These are phyloP conservation scores for Boechera retrofracta DNA, from an alignment of 345 rosid species.

Conservation along the genomic window DNA sequence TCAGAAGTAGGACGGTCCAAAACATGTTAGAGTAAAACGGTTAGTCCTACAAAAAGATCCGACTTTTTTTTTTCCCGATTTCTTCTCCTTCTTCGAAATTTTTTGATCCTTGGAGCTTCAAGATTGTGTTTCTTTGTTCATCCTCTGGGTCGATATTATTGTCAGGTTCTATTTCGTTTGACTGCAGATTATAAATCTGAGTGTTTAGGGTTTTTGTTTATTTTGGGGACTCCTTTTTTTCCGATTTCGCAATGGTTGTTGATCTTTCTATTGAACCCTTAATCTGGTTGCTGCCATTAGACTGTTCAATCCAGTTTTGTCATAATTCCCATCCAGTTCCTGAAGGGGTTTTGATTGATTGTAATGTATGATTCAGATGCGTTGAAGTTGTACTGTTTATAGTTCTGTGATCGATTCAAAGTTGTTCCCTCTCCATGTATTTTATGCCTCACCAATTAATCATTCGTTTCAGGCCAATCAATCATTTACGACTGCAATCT, in stretches of 20 bases:
- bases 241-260: constrained; percentile 2
- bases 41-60: constrained; percentile 5
- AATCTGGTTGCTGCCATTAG: constrained; percentile 10
- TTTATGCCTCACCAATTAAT: background rate
- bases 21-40: background rate
- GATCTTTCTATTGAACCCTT: constrained; percentile 11
- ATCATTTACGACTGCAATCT: constrained; percentile 11
- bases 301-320: background rate
- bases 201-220: constrained; percentile 36
- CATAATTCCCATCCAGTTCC: background rate
- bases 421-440: background rate
- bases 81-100: constrained; percentile 3
- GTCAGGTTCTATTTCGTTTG: constrained; percentile 22
- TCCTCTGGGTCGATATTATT: background rate
- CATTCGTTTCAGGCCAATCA: constrained; percentile 37
- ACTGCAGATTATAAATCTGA: constrained; percentile 27
- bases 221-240: background rate
- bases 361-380: constrained; percentile 24
- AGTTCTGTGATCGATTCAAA: constrained; percentile 14
- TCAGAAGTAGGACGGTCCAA: background rate
- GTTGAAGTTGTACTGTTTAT: constrained; percentile 20
- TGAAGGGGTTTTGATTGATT: constrained; percentile 3
- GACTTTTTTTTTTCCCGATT: constrained; percentile 15
- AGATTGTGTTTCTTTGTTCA: constrained; percentile 6
- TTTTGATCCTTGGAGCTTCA: constrained; percentile 27